A percentile compares a stretch with the other conserved stretches of the same genome.
These are phyloP conservation scores for Tilletia horrida DNA, from an alignment of 1,284 basidiomycete species.

Conservation along the genomic window DNA sequence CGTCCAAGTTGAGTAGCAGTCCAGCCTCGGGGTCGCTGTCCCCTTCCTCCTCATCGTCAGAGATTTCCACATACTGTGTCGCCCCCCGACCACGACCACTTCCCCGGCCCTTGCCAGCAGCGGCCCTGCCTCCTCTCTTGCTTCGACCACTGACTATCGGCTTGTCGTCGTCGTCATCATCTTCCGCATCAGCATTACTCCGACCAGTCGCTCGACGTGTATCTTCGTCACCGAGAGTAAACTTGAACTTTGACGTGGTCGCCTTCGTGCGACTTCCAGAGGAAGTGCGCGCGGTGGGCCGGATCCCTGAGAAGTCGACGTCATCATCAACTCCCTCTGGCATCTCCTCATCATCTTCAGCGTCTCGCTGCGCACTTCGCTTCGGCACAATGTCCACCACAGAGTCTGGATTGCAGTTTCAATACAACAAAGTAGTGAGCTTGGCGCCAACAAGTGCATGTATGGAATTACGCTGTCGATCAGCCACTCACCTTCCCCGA, in stretches of 20 bases:
- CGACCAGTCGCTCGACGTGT: background rate
- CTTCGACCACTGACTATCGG: background rate
- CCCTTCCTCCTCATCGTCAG: constrained; percentile 1
- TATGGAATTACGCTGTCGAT: background rate
- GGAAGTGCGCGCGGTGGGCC: background rate
- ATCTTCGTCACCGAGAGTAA: background rate
- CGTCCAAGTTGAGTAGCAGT: constrained; percentile 10
- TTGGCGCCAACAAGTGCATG: background rate
- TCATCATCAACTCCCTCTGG: constrained; percentile 3
- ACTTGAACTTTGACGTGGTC: background rate
- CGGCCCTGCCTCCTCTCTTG: background rate
- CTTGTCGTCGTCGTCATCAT: background rate
- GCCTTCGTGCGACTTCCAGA: background rate
- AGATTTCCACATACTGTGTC: constrained; percentile 7
- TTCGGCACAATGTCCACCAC: background rate
- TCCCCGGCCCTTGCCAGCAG: background rate
- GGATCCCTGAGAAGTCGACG: constrained; percentile 7
- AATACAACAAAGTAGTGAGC: too few species aligned
- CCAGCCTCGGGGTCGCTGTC: constrained; percentile 13
- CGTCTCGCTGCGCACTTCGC: background rate
- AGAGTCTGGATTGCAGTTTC: background rate
- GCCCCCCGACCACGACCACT: background rate
- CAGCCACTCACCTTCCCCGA: constrained; percentile 7
- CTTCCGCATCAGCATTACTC: background rate
- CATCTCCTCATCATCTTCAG: background rate